phyloP scores from a whole-genome alignment of 2,329 filamentous ascomycete species.

The Pyricularia sp. region DNA sequence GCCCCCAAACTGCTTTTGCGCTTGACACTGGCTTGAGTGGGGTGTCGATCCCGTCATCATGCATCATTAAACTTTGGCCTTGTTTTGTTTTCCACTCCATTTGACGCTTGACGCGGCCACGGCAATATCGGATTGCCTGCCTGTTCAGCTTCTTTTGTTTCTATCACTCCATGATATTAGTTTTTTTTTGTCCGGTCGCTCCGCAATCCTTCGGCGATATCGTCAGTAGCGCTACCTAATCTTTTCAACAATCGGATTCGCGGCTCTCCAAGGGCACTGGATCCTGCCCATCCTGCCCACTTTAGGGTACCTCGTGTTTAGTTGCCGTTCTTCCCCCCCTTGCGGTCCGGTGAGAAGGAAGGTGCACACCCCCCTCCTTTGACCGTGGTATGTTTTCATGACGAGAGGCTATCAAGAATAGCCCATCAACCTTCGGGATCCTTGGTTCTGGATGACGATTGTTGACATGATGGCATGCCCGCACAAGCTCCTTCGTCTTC shows the following conservation, averaged over 20 bases:
- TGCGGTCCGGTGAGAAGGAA: background rate
- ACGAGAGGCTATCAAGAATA: too few species aligned
- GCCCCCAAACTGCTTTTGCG: too few species aligned
- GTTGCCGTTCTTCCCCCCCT: background rate
- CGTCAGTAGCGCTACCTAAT: background rate
- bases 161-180: background rate
- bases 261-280: background rate
- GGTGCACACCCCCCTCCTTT: background rate
- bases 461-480: background rate
- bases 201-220: background rate
- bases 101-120: background rate
- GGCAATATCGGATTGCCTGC: background rate
- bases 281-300: background rate
- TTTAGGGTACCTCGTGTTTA: background rate
- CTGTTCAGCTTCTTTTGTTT: background rate
- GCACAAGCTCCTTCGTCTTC: background rate
- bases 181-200: background rate
- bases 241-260: background rate
- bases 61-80: background rate
- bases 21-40: background rate
- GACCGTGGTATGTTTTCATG: background rate
- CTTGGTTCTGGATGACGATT: background rate
- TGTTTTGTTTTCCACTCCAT: background rate
- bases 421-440: too few species aligned
- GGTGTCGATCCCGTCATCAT: background rate